These are phyloP conservation scores for Trichosporon coremiiforme DNA, from an alignment of 1,284 basidiomycete species.

Conservation along the genomic window DNA sequence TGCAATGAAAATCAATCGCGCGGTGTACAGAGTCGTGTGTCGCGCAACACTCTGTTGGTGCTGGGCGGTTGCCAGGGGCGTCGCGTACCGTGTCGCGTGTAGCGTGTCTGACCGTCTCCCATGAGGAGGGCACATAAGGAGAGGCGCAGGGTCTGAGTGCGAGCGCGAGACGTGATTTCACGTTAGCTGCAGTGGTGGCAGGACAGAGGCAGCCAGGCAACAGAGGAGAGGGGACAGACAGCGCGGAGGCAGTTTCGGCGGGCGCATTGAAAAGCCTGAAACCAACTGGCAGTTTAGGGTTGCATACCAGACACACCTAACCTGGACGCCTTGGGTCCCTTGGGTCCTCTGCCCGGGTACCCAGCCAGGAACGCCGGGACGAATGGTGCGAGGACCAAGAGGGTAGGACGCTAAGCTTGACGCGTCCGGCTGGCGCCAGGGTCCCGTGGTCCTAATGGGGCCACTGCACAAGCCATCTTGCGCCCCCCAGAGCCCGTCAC, in stretches of 20 bases:
- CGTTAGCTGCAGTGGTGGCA: background rate
- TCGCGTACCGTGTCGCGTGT: slow-evolving; percentile 10
- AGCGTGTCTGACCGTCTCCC: background rate
- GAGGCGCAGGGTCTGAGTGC: background rate
- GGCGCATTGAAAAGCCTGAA: background rate
- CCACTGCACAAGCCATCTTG: slow-evolving; percentile 6
- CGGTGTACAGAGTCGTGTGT: slow-evolving; percentile 3
- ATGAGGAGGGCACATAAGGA: background rate
- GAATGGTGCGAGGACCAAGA: background rate
- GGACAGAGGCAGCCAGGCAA: background rate
- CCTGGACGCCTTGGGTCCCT: too few relatives aligned
- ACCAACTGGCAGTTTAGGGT: background rate
- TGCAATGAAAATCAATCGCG: slow-evolving; percentile 10
- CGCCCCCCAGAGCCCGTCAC: too few relatives aligned
- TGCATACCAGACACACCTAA: background rate
- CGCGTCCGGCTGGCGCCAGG: slow-evolving; percentile 6
- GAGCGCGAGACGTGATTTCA: background rate
- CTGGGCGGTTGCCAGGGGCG: background rate
- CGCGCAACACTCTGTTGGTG: background rate
- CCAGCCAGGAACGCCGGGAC: background rate
- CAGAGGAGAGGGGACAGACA: background rate
- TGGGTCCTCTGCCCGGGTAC: too few relatives aligned
- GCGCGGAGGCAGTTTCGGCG: background rate
- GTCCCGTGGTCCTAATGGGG: slow-evolving; percentile 1
- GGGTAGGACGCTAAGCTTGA: background rate